A percentile compares a stretch with the other conserved stretches of the same genome.
These are phyloP conservation scores for Zalerion maritima DNA, from an alignment of 495 filamentous ascomycete genomes.

Conservation along the genomic window DNA sequence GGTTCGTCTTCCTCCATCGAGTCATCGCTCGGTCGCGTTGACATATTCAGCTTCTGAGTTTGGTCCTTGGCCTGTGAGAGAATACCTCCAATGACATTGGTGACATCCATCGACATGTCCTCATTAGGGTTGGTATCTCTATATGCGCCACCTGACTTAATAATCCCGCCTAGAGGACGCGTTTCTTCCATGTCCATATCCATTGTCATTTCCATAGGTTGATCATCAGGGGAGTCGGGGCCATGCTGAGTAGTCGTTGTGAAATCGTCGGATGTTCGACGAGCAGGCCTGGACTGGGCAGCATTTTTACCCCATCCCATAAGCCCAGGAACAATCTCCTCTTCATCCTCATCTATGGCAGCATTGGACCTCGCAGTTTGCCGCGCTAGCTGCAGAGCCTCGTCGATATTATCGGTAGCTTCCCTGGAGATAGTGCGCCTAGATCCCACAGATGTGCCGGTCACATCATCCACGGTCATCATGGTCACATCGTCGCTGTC, in stretches of 20 bases:
- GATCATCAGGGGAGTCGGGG: conserved; percentile 11
- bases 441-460: conserved; percentile 46
- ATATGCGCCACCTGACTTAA: conserved; percentile 19
- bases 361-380: conserved; percentile 49
- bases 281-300: conserved; percentile 4
- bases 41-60: conserved; percentile 11
- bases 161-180: conserved; percentile 39
- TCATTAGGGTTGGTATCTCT: conserved; percentile 31
- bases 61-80: conserved; percentile 30
- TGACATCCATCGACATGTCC: conserved; percentile 78
- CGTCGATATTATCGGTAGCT: conserved; percentile 56
- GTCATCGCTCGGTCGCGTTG: conserved; percentile 12
- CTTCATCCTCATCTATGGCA: conserved; percentile 57
- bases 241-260: conserved; percentile 2
- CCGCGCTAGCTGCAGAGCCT: conserved; percentile 58
- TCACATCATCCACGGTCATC: conserved; percentile 64
- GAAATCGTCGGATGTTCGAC: conserved; percentile 5
- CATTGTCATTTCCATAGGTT: conserved; percentile 25
- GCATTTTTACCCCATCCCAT: conserved; percentile 29
- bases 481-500: conserved; percentile 60
- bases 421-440: conserved; percentile 43
- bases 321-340: conserved; percentile 60
- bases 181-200: conserved; percentile 44
- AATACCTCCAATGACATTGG: conserved; percentile 69
- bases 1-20: conserved; percentile 33